Evolutionary conservation across 2,329 filamentous ascomycete genomes (phyloP), one percentile per base, ranked within the genome.

Genomic region (Alternaria longipes): DNA sequence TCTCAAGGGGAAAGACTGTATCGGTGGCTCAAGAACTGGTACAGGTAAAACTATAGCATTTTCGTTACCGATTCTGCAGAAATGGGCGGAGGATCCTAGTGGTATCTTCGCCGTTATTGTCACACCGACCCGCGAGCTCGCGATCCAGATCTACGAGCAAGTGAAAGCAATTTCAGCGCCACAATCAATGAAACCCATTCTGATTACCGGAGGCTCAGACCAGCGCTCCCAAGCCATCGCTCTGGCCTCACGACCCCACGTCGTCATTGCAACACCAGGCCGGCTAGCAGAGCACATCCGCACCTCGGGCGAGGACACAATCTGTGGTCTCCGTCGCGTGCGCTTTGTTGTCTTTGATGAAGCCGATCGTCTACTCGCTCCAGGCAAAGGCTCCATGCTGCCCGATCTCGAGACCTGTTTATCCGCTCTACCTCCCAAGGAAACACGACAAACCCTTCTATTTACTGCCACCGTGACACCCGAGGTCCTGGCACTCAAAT

Each of bases 21-120:
- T 99, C 70, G 95, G 95, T 74, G 94, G 94, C 38, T 97, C 92
- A 74, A 87, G 93, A 64, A 99, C 95, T 0, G 95, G 95, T 83
- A 97, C 94, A 12, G 95, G 95, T 81, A 99, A 99, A 83, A 99
- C 95, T 4, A 90, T 98, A 44, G 94, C 95, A 1, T 99, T 99
- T 79, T 92, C 94, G 1, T 93, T 94, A 9, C 95, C 95, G 0
- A 97, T 99, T 62, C 82, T 99, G 65, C 94, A 98, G 77, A 91
- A 90, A 79, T 98, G 94, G 93, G 89, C 94, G 2, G 87, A 93
- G 74, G 94, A 99, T 81, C 95, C 95, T 1, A 90, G 90, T 60
- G 95, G 93, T 44, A 94, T 98, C 70, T 99, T 92, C 78, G 94
- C 89, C 2, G 83, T 99, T 6, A 87, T 99, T 14, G 81, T 99